A percentile compares a stretch with the other conserved stretches of the same genome.
Conservation (phyloP, 306 rosid species). For the Alnus glutinosa region DNA sequence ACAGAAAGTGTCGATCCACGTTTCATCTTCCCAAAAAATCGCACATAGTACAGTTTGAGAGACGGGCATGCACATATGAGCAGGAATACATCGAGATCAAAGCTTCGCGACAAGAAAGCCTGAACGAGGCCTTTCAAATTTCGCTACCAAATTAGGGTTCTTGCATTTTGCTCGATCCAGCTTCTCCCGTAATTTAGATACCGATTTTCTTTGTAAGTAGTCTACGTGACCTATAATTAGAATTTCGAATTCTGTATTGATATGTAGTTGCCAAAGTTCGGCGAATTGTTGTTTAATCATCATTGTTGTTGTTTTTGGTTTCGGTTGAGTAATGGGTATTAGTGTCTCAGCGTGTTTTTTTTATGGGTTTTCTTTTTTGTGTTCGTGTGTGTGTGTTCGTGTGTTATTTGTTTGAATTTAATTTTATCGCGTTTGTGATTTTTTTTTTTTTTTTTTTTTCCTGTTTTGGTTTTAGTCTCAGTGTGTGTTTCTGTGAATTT, state of each 20-base stretch:
- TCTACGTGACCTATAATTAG: neutral
- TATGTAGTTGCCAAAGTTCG: neutral
- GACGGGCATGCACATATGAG: neutral
- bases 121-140: conserved; percentile 10
- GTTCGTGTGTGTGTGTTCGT: neutral
- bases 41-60: neutral
- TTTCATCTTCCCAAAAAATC: neutral
- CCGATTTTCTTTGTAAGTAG: neutral
- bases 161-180: conserved; percentile 6
- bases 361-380: neutral
- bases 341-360: neutral
- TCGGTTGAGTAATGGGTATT: neutral
- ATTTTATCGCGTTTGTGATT: conserved; percentile 7
- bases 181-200: neutral
- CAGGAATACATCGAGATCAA: neutral
- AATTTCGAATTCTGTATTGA: neutral
- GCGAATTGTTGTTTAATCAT: neutral
- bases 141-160: neutral
- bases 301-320: neutral
- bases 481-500: neutral
- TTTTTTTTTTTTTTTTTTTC: conserved; percentile 5
- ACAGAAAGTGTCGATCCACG: neutral
- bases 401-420: neutral
- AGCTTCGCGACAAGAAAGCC: neutral
- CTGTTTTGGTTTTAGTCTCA: conserved; percentile 4